phyloP scores from a whole-genome alignment of 2,329 filamentous ascomycete species.

The Bipolaris gigantea region DNA sequence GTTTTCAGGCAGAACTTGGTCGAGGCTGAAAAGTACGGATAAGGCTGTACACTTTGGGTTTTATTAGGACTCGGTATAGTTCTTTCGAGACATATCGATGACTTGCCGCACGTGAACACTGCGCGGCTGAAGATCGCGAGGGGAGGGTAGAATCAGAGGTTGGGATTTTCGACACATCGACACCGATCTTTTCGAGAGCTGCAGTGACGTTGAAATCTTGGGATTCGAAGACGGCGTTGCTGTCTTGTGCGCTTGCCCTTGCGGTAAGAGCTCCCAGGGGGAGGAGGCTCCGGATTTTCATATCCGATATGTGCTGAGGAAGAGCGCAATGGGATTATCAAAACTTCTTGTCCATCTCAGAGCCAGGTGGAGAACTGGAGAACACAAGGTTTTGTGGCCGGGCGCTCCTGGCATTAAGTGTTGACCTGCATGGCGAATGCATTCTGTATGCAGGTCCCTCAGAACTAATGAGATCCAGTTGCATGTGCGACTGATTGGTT shows the following conservation, averaged over 20 bases:
- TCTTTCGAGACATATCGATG: neutral
- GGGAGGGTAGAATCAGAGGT: neutral
- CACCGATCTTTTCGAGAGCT: neutral
- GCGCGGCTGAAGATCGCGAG: neutral
- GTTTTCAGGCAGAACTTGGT: slow-evolving; percentile 9
- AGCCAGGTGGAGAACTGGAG: neutral
- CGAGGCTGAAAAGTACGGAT: slow-evolving; percentile 15
- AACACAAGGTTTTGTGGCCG: neutral
- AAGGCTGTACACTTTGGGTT: slow-evolving; percentile 19
- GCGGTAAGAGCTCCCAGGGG: neutral
- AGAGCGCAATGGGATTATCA: neutral
- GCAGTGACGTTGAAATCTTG: slow-evolving; percentile 4
- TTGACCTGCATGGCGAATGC: neutral
- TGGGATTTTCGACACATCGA: slow-evolving; percentile 3
- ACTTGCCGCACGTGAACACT: slow-evolving; percentile 3
- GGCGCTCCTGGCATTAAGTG: neutral
- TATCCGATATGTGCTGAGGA: neutral
- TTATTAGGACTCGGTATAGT: neutral
- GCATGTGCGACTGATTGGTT: neutral
- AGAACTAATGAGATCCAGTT: neutral
- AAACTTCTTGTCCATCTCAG: too few species aligned
- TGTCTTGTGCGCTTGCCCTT: neutral
- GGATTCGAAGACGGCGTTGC: neutral
- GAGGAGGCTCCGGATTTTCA: neutral
- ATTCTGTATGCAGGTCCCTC: neutral